Evolutionary conservation across 2,329 filamentous ascomycete species (phyloP), one percentile per base, ranked within the genome.

Genomic region (Fusarium nisikadoi): DNA sequence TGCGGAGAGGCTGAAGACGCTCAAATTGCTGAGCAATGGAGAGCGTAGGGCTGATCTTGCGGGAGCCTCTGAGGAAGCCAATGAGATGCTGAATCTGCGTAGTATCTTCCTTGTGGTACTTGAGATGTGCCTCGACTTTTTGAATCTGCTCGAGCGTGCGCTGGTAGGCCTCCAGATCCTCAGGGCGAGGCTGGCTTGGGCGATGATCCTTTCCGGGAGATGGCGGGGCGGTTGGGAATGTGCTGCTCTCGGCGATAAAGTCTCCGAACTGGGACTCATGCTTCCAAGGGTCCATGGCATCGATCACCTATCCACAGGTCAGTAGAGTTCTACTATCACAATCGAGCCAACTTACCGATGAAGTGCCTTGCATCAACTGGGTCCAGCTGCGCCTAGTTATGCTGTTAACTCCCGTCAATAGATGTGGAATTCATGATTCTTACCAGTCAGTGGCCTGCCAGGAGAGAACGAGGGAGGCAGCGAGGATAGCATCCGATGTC

Each of bases 381-480:
- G 92, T 94, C 95, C 95, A 98, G 82, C 92, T 93, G 81, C 92
- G 92, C 93, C 94, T 97, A 80, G 62, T 78, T 84, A 80, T 80
- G 78, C 47, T 57, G 75, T 80, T 70, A 80, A 56, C 52, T 49
- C 31, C 25, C 23, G 27, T 57, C 33, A 46, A 39, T 42, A 49
- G 33, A 46, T 43, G 39, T 20, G 38, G 38, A 31, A 39, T 62
- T 41, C n/a, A 27, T 39, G 53, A 27, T 31, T 62, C 91, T 86
- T 88, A 97, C 95, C 95, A 98, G 84, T 98, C 95, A 67, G 92
- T 96, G 62, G 94, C 93, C 84, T 98, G 95, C 95, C 96, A 98
- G 41, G 95, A 97, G 54, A 99, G 88, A 52, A 98, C 89, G 47
- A 98, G 90, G 31, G 95, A 98, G 36, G 95, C 94, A 31, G 95